phyloP scores from a whole-genome alignment of 1,284 basidiomycete species.

The Porodaedalea pini region DNA sequence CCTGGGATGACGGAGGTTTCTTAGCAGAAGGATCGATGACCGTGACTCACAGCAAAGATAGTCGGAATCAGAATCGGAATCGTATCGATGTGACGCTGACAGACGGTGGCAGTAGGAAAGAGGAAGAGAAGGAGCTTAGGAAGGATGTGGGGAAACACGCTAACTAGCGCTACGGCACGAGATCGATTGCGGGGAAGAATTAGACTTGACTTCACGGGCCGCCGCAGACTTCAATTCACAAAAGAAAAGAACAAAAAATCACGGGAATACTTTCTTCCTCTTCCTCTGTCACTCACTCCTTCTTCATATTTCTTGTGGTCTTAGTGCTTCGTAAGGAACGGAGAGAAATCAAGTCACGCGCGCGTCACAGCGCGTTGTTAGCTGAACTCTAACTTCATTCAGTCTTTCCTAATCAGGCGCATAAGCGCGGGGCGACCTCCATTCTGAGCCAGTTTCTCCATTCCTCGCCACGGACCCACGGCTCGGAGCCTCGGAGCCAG shows the following conservation, averaged over 20 bases:
- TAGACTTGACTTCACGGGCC: neutral
- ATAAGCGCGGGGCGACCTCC: too few species aligned
- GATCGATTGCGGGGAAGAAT: slow-evolving; percentile 12
- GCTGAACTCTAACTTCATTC: too few species aligned
- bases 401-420: neutral
- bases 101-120: neutral
- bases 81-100: neutral
- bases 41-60: too few species aligned
- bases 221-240: neutral
- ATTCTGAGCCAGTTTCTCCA: neutral
- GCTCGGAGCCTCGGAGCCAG: neutral
- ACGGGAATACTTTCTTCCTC: neutral
- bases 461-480: neutral
- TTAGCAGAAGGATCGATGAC: too few species aligned
- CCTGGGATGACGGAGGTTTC: neutral
- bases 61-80: neutral
- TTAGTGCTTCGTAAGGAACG: neutral
- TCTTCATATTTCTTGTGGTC: neutral
- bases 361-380: neutral
- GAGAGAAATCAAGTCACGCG: neutral
- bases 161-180: neutral
- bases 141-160: slow-evolving; percentile 1
- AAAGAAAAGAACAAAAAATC: neutral
- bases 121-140: neutral
- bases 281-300: neutral